Base-by-base conservation (phyloP, 306 rosid species). In the Vicia villosa region DNA sequence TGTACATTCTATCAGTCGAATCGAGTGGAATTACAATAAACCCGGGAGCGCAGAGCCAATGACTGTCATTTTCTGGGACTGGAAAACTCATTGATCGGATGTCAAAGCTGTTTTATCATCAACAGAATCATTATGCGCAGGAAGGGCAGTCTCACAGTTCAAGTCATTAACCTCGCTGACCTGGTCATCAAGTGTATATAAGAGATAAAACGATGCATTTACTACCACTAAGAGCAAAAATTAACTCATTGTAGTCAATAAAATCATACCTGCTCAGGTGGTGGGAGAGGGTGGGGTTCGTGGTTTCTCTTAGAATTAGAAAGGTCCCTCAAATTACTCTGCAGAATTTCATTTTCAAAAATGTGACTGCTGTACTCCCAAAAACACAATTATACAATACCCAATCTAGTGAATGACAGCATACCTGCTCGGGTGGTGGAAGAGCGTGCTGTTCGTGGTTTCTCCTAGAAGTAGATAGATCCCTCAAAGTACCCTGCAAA, bases 321-420 rank as follows among this genome's bases (percentile, higher is more conserved):
- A 72, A 88, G 87, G 51, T 90, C 98, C 80, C 94, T 93, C 83
- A 88, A 64, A 66, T 88, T 75, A 61, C 97, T 90, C 97, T 93
- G 85, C 80, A 81, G 60, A 50, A 73, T 67, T 22, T 54, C 61
- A 63, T 34, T 3, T 59, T 68, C 28, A 72, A 60, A 60, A 54
- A 66, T 5, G 21, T 41, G 8, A 65, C 51, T 67, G 58, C 13
- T 50, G 62, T 67, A 57, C 21, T 42, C 68, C 49, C 50, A 28
- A 60, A 41, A 17, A 22, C 56, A 56, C 41, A 4, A 17, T 16
- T 15, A 16, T 14, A 56, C 19, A 56, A 26, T n/a, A 28, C 20
- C 20, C 12, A 56, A 56, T 14, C 40, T 26, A 14, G 17, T 36
- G 21, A 52, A 77, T 28, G 50, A 61, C 38, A 59, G 36, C 67